Evolutionary conservation across 2,329 filamentous ascomycete genomes (phyloP).

Genomic region (Arthrobotrys entomopaga): DNA sequence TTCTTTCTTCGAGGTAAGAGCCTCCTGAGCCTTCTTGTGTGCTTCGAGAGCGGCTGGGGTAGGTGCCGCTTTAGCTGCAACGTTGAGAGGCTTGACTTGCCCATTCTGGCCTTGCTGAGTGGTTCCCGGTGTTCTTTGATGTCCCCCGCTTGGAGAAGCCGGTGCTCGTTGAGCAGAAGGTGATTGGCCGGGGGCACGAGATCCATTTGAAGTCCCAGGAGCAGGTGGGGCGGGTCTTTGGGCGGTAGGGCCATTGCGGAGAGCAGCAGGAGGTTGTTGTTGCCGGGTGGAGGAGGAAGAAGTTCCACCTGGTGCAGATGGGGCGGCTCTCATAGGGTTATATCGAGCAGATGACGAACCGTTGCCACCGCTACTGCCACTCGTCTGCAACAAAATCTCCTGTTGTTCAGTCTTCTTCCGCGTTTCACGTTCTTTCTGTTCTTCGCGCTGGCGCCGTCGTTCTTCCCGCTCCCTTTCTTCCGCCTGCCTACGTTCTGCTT

Average conservation of each 20-base stretch:
- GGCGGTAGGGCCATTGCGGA: slow-evolving; percentile 68
- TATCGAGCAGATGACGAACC: slow-evolving; percentile 73
- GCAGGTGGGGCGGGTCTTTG: slow-evolving; percentile 85
- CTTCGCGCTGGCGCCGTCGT: slow-evolving; percentile 64
- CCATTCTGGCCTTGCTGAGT: slow-evolving; percentile 58
- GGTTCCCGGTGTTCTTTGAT: slow-evolving; percentile 60
- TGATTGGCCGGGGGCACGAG: slow-evolving; percentile 50
- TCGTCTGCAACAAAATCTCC: slow-evolving; percentile 71
- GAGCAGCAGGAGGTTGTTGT: slow-evolving; percentile 68
- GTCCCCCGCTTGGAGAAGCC: slow-evolving; percentile 57
- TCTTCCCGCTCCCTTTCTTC: slow-evolving; percentile 60
- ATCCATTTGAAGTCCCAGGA: slow-evolving; percentile 64
- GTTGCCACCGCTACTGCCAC: slow-evolving; percentile 73
- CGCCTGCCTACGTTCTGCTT: slow-evolving; percentile 65
- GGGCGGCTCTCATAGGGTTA: slow-evolving; percentile 85
- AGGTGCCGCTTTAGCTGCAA: slow-evolving; percentile 71
- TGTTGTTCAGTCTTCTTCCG: slow-evolving; percentile 86
- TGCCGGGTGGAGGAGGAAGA: slow-evolving; percentile 63
- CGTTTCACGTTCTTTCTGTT: slow-evolving; percentile 65
- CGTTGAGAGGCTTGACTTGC: slow-evolving; percentile 80
- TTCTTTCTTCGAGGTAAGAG: slow-evolving; percentile 88
- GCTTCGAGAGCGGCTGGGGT: slow-evolving; percentile 63
- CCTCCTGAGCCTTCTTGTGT: slow-evolving; percentile 83
- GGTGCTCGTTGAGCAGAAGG: slow-evolving; percentile 51
- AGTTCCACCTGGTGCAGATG: slow-evolving; percentile 74